Evolutionary conservation across 257 asterid species (phyloP).

Genomic region (Gynochthodes officinalis): DNA sequence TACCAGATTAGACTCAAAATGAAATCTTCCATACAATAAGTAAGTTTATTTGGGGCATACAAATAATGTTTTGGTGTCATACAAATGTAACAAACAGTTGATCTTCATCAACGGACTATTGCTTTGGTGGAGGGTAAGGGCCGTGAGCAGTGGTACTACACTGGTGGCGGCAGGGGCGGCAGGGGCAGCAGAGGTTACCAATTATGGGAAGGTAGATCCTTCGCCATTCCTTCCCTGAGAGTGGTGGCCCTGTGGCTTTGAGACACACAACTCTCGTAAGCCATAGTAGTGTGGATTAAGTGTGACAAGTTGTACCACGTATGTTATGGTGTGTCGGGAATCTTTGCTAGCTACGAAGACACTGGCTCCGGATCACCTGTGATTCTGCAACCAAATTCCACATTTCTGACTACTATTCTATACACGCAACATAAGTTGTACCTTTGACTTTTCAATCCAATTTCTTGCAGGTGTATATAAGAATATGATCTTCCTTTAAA

Average conservation of each 20-base stretch:
- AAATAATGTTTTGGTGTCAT: no score
- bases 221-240: no score
- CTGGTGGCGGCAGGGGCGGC: no score
- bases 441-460: not conserved
- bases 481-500: not conserved
- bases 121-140: no score
- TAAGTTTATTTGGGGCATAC: no score
- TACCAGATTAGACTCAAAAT: no score
- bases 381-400: conserved; percentile 4
- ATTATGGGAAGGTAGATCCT: conserved; percentile 4
- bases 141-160: no score
- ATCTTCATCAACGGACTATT: no score
- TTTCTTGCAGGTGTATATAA: not conserved
- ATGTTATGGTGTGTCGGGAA: conserved; percentile 27
- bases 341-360: conserved; percentile 20
- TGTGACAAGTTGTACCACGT: conserved; percentile 28
- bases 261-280: not conserved
- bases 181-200: not conserved
- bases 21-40: no score
- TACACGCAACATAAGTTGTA: not conserved
- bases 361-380: conserved; percentile 13
- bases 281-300: conserved; percentile 19
- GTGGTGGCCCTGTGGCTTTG: not conserved
- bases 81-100: no score
- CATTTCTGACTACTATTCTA: not conserved